These are phyloP conservation scores for Evansstolkia leycettana DNA, from an alignment of 495 filamentous ascomycete species.

Conservation along the genomic window DNA sequence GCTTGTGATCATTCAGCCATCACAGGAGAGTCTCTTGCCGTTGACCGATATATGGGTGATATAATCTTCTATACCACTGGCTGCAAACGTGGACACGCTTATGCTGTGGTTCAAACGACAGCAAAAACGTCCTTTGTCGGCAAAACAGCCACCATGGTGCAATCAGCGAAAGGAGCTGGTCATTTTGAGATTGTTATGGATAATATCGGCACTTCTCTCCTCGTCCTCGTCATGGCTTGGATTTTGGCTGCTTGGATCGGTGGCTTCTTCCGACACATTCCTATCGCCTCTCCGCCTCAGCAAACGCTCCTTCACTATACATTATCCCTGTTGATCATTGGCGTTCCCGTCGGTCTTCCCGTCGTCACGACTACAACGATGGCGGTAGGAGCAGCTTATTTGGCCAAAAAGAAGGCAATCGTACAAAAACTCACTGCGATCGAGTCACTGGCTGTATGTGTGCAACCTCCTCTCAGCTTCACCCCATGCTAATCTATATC, in stretches of 20 bases:
- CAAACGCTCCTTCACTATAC: constrained; percentile 52
- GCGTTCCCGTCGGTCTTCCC: constrained; percentile 91
- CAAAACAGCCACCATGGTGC: constrained; percentile 54
- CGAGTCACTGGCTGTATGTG: constrained; percentile 67
- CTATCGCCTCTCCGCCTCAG: constrained; percentile 47
- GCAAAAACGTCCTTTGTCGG: constrained; percentile 62
- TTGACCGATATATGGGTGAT: constrained; percentile 63
- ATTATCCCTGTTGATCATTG: constrained; percentile 74
- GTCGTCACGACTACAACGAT: constrained; percentile 94
- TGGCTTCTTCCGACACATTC: constrained; percentile 55
- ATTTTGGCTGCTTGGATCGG: constrained; percentile 60
- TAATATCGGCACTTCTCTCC: constrained; percentile 55
- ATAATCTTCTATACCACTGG: constrained; percentile 58
- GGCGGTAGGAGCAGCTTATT: constrained; percentile 89
- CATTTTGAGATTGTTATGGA: constrained; percentile 74
- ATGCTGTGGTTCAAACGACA: constrained; percentile 45
- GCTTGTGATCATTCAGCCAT: constrained; percentile 63
- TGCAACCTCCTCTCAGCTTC: neutral
- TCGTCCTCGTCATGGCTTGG: constrained; percentile 57
- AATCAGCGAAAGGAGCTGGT: constrained; percentile 53
- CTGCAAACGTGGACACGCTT: constrained; percentile 63
- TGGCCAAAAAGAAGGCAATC: constrained; percentile 91
- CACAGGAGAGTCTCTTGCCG: constrained; percentile 60
- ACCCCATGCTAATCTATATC: constrained; percentile 1
- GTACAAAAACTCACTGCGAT: constrained; percentile 94